These are phyloP conservation scores for Paxillus involutus DNA, from an alignment of 768 basidiomycete species.

Conservation along the genomic window DNA sequence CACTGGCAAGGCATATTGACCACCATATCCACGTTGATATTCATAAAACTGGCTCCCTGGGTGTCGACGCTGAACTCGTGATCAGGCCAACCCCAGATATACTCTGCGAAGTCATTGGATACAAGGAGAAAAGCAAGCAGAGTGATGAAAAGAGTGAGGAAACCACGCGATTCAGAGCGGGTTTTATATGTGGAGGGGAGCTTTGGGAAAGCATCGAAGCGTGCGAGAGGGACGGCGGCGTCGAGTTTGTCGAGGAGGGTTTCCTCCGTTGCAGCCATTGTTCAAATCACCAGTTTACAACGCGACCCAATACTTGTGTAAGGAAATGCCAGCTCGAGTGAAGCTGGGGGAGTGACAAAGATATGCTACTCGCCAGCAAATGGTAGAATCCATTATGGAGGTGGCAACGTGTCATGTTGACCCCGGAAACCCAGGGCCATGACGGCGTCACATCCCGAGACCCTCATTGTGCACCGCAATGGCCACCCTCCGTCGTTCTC, in stretches of 20 bases:
- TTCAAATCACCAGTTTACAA: no score
- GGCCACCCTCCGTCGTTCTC: no score
- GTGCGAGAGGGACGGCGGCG: conserved; percentile 56
- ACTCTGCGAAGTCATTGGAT: conserved; percentile 88
- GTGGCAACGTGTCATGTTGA: neutral
- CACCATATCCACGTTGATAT: conserved; percentile 89
- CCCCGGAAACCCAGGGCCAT: no score
- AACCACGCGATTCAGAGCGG: conserved; percentile 76
- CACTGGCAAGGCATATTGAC: conserved; percentile 93
- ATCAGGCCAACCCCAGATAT: conserved; percentile 91
- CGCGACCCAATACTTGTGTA: neutral
- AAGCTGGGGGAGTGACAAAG: neutral
- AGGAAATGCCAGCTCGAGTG: neutral
- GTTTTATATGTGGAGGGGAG: conserved; percentile 79
- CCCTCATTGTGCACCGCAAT: no score
- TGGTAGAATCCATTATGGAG: no score
- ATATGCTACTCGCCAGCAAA: no score
- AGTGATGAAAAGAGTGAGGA: conserved; percentile 73
- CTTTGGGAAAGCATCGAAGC: conserved; percentile 89
- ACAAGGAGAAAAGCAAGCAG: conserved; percentile 71
- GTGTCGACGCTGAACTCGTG: conserved; percentile 86
- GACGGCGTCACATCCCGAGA: no score
- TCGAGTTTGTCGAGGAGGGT: conserved; percentile 65
- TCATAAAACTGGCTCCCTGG: conserved; percentile 58
- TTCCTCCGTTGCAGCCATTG: conserved; percentile 18